Percentiles rank a stretch among this genome's conserved stretches.
phyloP scores from a whole-genome alignment of 2,329 filamentous ascomycete genomes.

The Waltergamsia citrina region DNA sequence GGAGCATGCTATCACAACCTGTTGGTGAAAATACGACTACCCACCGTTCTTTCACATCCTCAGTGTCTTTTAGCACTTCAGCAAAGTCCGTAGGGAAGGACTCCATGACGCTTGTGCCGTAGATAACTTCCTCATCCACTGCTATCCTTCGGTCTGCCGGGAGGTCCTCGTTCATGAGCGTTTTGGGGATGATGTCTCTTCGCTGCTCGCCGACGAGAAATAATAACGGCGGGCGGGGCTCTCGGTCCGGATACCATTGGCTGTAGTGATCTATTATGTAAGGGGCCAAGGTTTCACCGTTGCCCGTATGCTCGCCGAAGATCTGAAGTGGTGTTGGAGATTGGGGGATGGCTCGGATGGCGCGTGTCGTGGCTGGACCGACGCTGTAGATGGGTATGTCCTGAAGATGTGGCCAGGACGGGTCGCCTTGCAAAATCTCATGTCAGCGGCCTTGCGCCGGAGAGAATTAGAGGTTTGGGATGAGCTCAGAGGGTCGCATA shows the following conservation, averaged over 20 bases:
- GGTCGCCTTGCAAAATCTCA: too few species aligned
- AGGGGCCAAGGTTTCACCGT: constrained; percentile 67
- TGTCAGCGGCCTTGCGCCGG: too few species aligned
- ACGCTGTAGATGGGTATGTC: constrained; percentile 64
- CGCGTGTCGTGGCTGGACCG: constrained; percentile 70
- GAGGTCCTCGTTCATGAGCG: constrained; percentile 52
- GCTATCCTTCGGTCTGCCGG: constrained; percentile 40
- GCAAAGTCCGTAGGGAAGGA: constrained; percentile 65
- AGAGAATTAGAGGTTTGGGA: too few species aligned
- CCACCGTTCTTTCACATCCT: constrained; percentile 44
- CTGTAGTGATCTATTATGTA: constrained; percentile 75
- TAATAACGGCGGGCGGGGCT: constrained; percentile 53
- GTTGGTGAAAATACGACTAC: constrained; percentile 66
- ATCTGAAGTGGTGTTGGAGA: constrained; percentile 45
- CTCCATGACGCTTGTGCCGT: constrained; percentile 75
- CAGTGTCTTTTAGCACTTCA: constrained; percentile 34
- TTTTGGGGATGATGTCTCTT: constrained; percentile 81
- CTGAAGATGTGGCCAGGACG: constrained; percentile 41
- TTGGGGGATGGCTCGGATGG: constrained; percentile 48
- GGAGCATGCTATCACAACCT: constrained; percentile 52
- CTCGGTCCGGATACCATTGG: constrained; percentile 32
- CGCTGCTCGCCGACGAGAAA: constrained; percentile 89
- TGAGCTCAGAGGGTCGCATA: too few species aligned
- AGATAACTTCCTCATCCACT: constrained; percentile 76
- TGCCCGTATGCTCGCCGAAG: constrained; percentile 74